Evolutionary conservation across 164 flowering plant genomes (phyloP).

Genomic region (Saururus chinensis): DNA sequence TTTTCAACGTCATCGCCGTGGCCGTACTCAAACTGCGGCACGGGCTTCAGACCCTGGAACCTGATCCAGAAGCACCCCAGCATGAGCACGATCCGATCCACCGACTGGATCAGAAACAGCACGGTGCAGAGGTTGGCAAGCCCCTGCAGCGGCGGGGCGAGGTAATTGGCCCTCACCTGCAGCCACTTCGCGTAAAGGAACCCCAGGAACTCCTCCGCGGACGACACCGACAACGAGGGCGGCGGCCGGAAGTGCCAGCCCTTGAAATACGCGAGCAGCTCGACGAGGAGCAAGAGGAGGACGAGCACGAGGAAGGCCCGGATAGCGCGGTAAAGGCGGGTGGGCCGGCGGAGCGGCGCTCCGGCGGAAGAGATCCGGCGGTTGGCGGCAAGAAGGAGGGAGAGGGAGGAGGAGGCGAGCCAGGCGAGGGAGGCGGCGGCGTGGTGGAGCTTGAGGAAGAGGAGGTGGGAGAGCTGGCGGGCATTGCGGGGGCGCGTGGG

Average conservation of each 20-base stretch:
- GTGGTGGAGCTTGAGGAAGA: conserved; percentile 47
- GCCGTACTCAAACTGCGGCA: conserved; percentile 27
- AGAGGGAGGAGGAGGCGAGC: conserved; percentile 21
- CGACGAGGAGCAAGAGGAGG: conserved; percentile 39
- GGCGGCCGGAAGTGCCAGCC: conserved; percentile 94
- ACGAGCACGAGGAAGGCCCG: conserved; percentile 39
- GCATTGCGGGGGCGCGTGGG: conserved; percentile 40
- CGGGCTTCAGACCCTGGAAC: conserved; percentile 51
- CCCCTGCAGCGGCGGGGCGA: conserved; percentile 77
- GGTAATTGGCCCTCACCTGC: conserved; percentile 40
- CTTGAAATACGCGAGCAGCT: conserved; percentile 68
- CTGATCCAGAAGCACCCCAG: conserved; percentile 86
- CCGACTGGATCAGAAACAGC: conserved; percentile 73
- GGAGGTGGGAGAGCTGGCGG: conserved; percentile 63
- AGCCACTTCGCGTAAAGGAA: conserved; percentile 67
- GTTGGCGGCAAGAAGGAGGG: conserved; percentile 44
- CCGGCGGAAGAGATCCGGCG: conserved; percentile 37
- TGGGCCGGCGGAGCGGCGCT: conserved; percentile 13
- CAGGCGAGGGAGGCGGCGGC: conserved; percentile 30
- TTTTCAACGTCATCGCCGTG: conserved; percentile 19
- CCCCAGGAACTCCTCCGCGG: conserved; percentile 31
- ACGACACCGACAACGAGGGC: conserved; percentile 22
- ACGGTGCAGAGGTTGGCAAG: conserved; percentile 64
- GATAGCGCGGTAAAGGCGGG: conserved; percentile 48
- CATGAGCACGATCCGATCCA: conserved; percentile 69